Evolutionary conservation across 2,329 filamentous ascomycete species (phyloP).

Genomic region (Aspergillus glaucus): DNA sequence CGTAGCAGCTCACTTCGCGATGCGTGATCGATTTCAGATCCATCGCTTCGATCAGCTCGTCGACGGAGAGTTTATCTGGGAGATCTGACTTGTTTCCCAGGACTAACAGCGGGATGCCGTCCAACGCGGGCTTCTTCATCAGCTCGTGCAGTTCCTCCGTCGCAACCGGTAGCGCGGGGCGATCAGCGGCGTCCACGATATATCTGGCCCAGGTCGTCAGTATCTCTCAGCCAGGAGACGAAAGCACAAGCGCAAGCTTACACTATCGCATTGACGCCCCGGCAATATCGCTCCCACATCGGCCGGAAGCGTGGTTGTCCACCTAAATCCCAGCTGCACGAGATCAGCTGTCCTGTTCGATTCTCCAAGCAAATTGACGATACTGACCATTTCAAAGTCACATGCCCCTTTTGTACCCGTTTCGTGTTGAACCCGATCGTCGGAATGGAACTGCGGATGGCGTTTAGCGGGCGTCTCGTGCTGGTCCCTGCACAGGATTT

Average conservation of each 20-base stretch:
- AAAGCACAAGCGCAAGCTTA: slow-evolving; percentile 33
- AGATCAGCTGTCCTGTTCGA: not conserved
- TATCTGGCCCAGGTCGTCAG: slow-evolving; percentile 50
- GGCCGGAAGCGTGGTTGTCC: slow-evolving; percentile 93
- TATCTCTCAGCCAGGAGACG: not conserved
- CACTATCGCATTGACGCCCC: slow-evolving; percentile 94
- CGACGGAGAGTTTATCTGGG: slow-evolving; percentile 80
- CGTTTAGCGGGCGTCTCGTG: slow-evolving; percentile 6
- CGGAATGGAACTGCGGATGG: slow-evolving; percentile 73
- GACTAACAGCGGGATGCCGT: slow-evolving; percentile 86
- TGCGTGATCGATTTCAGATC: slow-evolving; percentile 83
- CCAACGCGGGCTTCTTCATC: slow-evolving; percentile 74
- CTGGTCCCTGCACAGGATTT: not conserved
- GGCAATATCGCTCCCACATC: slow-evolving; percentile 99
- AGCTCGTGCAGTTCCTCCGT: slow-evolving; percentile 88
- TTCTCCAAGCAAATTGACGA: not conserved
- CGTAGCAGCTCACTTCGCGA: slow-evolving; percentile 96
- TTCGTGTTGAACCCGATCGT: slow-evolving; percentile 99
- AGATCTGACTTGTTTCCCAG: slow-evolving; percentile 97
- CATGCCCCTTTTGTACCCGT: slow-evolving; percentile 93
- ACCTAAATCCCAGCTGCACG: slow-evolving; percentile 80
- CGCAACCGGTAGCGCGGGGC: slow-evolving; percentile 70
- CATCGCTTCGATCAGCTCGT: slow-evolving; percentile 89
- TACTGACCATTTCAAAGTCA: slow-evolving; percentile 84
- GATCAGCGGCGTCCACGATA: slow-evolving; percentile 93